Conservation (phyloP, 1,284 basidiomycete species). For the Papiliotrema nemorosa region DNA sequence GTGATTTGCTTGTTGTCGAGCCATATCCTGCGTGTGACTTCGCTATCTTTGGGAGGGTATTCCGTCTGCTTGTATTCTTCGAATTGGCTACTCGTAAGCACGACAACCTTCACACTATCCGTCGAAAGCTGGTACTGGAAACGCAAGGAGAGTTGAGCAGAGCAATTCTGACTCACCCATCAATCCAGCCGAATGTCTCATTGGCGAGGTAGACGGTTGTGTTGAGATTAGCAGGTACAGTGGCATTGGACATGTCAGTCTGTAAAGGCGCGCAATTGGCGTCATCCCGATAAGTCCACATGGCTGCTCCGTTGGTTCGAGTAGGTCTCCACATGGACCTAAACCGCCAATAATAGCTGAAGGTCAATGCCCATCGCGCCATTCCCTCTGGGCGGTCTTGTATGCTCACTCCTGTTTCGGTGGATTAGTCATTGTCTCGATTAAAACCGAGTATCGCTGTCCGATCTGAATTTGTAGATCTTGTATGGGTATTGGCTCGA, state of each 20-base stretch:
- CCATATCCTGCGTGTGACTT: slow-evolving; percentile 8
- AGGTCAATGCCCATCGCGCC: not conserved
- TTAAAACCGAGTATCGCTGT: slow-evolving; percentile 13
- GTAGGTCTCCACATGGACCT: slow-evolving; percentile 7
- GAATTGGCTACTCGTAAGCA: slow-evolving; percentile 3
- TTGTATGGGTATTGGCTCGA: slow-evolving; percentile 4
- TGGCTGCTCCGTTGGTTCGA: slow-evolving; percentile 3
- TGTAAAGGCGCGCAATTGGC: too few species aligned
- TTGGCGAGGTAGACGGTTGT: slow-evolving; percentile 5
- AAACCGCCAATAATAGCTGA: slow-evolving; percentile 8
- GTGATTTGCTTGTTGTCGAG: slow-evolving; percentile 7
- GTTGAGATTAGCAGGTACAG: slow-evolving; percentile 1
- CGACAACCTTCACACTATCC: too few species aligned
- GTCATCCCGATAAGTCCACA: slow-evolving; percentile 6
- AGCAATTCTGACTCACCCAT: too few species aligned
- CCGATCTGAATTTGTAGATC: slow-evolving; percentile 7
- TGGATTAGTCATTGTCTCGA: slow-evolving; percentile 8
- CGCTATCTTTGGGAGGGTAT: slow-evolving; percentile 2
- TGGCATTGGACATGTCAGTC: not conserved
- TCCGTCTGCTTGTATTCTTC: slow-evolving; percentile 2
- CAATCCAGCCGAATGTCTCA: slow-evolving; percentile 10
- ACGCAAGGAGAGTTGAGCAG: too few species aligned
- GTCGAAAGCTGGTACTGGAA: too few species aligned
- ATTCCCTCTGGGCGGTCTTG: not conserved
- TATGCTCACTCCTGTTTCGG: slow-evolving; percentile 4